Conservation (phyloP, 371 early-diverging fungal species). For the Rhizomucor pusillus region DNA sequence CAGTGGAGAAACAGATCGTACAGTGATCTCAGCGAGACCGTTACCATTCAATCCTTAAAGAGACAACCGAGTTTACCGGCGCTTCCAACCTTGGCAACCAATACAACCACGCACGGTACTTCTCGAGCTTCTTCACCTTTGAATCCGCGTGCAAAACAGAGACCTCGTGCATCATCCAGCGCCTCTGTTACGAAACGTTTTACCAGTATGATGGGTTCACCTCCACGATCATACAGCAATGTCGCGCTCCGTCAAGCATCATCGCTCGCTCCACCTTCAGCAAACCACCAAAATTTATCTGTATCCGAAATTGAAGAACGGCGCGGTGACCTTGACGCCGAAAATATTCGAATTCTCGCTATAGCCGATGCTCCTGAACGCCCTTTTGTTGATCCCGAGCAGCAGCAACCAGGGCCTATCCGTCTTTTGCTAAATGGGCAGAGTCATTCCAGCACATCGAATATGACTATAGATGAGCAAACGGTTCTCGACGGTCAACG, state of each 20-base stretch:
- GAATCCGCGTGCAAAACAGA: slow-evolving; percentile 4
- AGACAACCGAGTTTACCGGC: slow-evolving; percentile 19
- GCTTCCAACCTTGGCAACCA: slow-evolving; percentile 4
- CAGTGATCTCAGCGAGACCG: neutral
- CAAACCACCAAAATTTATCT: neutral
- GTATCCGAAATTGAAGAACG: slow-evolving; percentile 5
- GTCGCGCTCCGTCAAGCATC: slow-evolving; percentile 12
- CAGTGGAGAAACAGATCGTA: neutral
- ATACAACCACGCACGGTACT: slow-evolving; percentile 1
- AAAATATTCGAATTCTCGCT: neutral
- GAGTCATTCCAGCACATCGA: neutral
- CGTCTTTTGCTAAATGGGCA: slow-evolving; percentile 4
- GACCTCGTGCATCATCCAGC: slow-evolving; percentile 19
- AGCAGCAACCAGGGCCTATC: slow-evolving; percentile 1
- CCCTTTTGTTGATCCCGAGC: neutral
- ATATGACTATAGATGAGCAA: neutral
- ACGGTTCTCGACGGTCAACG: neutral
- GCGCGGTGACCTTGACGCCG: neutral
- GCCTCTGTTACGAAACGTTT: slow-evolving; percentile 18
- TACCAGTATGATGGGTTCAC: slow-evolving; percentile 12
- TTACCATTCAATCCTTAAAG: slow-evolving; percentile 12
- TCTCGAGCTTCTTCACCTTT: slow-evolving; percentile 3
- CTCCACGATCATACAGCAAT: slow-evolving; percentile 15
- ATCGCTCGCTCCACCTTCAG: neutral
- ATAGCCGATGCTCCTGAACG: too few species aligned